phyloP scores from a whole-genome alignment of 306 rosid genomes.

The Vigna nakashimae region DNA sequence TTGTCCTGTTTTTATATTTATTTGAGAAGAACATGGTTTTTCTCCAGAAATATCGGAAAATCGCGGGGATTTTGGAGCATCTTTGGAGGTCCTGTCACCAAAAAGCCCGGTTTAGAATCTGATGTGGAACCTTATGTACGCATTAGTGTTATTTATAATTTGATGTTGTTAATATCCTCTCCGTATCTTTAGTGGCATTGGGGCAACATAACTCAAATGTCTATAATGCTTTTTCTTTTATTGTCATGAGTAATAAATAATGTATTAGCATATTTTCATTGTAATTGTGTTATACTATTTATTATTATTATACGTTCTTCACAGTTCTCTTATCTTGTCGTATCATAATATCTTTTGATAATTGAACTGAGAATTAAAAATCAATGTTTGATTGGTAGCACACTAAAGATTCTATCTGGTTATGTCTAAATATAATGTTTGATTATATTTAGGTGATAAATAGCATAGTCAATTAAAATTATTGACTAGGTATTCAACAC shows the following conservation, averaged over 20 bases:
- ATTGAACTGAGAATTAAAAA: too few relatives aligned
- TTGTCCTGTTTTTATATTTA: background rate
- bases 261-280: constrained; percentile 18
- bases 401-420: too few relatives aligned
- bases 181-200: background rate
- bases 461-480: too few relatives aligned
- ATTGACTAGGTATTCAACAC: too few relatives aligned
- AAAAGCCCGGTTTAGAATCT: constrained; percentile 62
- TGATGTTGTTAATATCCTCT: constrained; percentile 10
- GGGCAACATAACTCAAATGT: background rate
- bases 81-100: constrained; percentile 55
- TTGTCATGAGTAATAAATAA: background rate
- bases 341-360: too few relatives aligned
- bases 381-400: too few relatives aligned
- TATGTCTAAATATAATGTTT: too few relatives aligned
- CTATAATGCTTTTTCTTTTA: constrained; percentile 16
- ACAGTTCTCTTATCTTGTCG: too few relatives aligned
- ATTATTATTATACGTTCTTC: too few relatives aligned
- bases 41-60: constrained; percentile 55
- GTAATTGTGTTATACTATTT: background rate
- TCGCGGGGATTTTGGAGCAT: constrained; percentile 69
- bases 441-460: too few relatives aligned
- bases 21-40: background rate
- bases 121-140: constrained; percentile 63
- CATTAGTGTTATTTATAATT: constrained; percentile 21